Evolutionary conservation across 192 early-diverging fungal genomes (phyloP), one percentile per base, ranked within the genome.

Genomic region (Entophlyctis luteolus): DNA sequence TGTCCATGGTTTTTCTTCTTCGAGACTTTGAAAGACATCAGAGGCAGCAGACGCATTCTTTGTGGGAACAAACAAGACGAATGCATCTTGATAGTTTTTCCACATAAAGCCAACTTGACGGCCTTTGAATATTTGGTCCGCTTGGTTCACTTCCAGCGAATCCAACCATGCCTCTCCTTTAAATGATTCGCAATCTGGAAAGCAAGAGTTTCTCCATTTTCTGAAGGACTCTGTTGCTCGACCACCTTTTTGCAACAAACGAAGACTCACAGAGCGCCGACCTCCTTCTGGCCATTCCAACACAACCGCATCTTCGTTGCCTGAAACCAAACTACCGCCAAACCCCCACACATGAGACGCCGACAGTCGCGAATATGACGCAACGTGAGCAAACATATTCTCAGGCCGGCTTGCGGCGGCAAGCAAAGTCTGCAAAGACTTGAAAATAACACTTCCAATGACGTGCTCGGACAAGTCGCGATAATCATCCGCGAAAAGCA

Each of bases 251-350:
- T 29, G 10, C 39, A 23, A 23, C 58, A 0, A n/a, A 60, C 1
- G 29, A 20, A 12, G 16, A 6, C 23, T 47, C 60, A 6, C n/a
- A 16, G 8, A 27, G 22, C 20, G 18, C 58, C 8, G 60, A 63
- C 35, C 47, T 63, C 12, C 60, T 63, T 5, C 60, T 63, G 16
- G 45, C 45, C 45, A 47, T 22, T n/a, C 45, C 45, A 47, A 22
- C 1, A n/a, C 18, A 16, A 47, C 45, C 18, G 45, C 45, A n/a
- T 47, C 45, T 47, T 47, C 45, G 22, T 22, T 22, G 22, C 22
- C 45, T 22, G 22, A 16, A 16, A 47, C 45, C 45, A 47, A 47
- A n/a, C 1, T 16, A 47, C 45, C 45, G 18, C 45, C 1, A 2
- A 16, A 47, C 45, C 45, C 45, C 45, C 45, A 47, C 18, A 47